Conservation (phyloP, 192 early-diverging fungal species). For the Coemansia furcata region DNA sequence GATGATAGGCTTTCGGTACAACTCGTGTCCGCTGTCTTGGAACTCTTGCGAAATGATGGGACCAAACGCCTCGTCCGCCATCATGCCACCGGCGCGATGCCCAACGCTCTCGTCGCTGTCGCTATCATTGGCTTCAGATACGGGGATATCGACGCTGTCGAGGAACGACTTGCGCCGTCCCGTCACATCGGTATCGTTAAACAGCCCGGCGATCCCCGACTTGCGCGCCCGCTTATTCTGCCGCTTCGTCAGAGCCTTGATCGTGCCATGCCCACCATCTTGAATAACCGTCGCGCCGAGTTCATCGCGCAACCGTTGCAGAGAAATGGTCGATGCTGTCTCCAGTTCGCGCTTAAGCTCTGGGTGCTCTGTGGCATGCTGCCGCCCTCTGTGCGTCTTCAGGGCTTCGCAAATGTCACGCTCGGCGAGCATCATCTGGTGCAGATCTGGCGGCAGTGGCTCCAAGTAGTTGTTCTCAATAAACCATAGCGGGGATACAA, state of each 20-base stretch:
- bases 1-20: neutral
- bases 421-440: conserved; percentile 26
- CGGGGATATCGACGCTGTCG: conserved; percentile 36
- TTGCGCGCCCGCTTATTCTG: conserved; percentile 38
- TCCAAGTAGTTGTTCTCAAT: conserved; percentile 34
- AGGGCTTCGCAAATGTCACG: conserved; percentile 32
- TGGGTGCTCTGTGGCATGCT: conserved; percentile 23
- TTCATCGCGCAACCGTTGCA: conserved; percentile 35
- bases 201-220: conserved; percentile 18
- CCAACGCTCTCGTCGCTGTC: conserved; percentile 14
- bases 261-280: conserved; percentile 23
- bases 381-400: conserved; percentile 2
- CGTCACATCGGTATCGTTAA: conserved; percentile 8
- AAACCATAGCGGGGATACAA: conserved; percentile 33
- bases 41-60: conserved; percentile 43
- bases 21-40: conserved; percentile 13
- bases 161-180: conserved; percentile 32
- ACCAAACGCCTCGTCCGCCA: conserved; percentile 30
- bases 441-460: conserved; percentile 22
- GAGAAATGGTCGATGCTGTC: conserved; percentile 27
- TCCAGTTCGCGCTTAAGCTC: conserved; percentile 42
- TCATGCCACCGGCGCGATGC: neutral
- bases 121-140: conserved; percentile 14
- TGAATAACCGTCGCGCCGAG: conserved; percentile 19
- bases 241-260: conserved; percentile 38